phyloP scores from a whole-genome alignment of 441 rosid genomes.

The Bocquillonia castaneifolia region DNA sequence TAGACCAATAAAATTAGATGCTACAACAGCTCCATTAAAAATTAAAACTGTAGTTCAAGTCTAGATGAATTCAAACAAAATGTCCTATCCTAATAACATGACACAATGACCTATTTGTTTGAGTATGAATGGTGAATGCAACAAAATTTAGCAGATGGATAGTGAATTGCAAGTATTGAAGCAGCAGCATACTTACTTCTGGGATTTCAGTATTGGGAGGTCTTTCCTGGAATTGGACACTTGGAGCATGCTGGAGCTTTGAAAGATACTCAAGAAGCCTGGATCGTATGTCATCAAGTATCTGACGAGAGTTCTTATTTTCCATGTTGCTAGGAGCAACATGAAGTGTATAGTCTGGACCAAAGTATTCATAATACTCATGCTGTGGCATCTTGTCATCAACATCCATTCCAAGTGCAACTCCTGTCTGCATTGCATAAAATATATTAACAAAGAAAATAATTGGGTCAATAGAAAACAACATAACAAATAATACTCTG shows the following conservation, averaged over 20 bases:
- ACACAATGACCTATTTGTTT: not conserved
- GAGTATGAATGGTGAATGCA: not conserved
- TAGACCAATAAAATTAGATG: not conserved
- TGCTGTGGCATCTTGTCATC: constrained; percentile 82
- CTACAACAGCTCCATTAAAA: not conserved
- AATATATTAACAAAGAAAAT: not conserved
- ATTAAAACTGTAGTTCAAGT: not conserved
- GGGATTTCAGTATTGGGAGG: constrained; percentile 73
- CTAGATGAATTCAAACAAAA: not conserved
- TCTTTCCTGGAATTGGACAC: constrained; percentile 82
- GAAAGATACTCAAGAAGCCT: constrained; percentile 79
- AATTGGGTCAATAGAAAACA: not conserved
- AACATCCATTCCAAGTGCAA: constrained; percentile 73
- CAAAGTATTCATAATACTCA: constrained; percentile 72
- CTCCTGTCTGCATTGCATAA: constrained; percentile 49
- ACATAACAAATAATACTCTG: not conserved
- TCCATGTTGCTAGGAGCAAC: constrained; percentile 89
- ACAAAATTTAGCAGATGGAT: not conserved
- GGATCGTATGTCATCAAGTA: constrained; percentile 53
- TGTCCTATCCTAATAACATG: not conserved
- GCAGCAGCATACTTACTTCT: constrained; percentile 45
- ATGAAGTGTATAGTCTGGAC: constrained; percentile 73
- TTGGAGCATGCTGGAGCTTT: constrained; percentile 87
- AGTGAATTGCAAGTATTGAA: not conserved
- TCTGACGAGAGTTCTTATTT: constrained; percentile 57